Conservation (phyloP, 495 filamentous ascomycete genomes). For the Tuber magnatum region DNA sequence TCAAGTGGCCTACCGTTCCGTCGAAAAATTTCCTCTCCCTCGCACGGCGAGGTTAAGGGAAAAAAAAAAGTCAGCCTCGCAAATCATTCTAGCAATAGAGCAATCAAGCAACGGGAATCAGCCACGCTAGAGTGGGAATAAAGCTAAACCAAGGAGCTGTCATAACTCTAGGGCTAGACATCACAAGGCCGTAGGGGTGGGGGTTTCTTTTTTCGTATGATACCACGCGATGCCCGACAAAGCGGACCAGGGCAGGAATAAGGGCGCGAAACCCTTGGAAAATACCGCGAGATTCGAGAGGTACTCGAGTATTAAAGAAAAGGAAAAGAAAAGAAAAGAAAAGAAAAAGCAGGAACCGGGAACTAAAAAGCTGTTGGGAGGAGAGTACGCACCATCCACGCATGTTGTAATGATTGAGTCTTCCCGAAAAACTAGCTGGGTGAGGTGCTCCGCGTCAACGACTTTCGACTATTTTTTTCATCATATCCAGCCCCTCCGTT, state of each 20-base stretch:
- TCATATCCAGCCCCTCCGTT: constrained; percentile 17
- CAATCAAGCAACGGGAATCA: constrained; percentile 8
- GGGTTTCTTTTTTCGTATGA: not conserved
- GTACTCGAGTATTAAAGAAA: too few species aligned
- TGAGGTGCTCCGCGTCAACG: constrained; percentile 76
- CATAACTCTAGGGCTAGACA: not conserved
- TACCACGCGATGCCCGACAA: not conserved
- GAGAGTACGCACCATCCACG: constrained; percentile 57
- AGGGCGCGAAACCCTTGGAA: not conserved
- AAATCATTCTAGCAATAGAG: not conserved
- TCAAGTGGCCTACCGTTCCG: constrained; percentile 62
- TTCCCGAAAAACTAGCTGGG: constrained; percentile 85
- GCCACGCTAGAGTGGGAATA: constrained; percentile 25
- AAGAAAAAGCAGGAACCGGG: not conserved
- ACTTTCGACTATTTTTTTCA: constrained; percentile 59
- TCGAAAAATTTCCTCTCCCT: constrained; percentile 22
- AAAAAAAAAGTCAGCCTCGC: constrained; percentile 33
- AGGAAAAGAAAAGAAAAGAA: not conserved
- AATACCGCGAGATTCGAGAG: not conserved
- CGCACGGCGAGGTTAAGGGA: not conserved
- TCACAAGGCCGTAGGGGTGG: not conserved
- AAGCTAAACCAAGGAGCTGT: constrained; percentile 8
- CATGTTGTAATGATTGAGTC: constrained; percentile 88
- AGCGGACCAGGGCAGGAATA: not conserved
- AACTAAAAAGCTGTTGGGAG: constrained; percentile 17